A percentile compares a stretch with the other conserved stretches of the same genome.
Conservation (phyloP, 495 filamentous ascomycete species). For the Glonium stellatum region DNA sequence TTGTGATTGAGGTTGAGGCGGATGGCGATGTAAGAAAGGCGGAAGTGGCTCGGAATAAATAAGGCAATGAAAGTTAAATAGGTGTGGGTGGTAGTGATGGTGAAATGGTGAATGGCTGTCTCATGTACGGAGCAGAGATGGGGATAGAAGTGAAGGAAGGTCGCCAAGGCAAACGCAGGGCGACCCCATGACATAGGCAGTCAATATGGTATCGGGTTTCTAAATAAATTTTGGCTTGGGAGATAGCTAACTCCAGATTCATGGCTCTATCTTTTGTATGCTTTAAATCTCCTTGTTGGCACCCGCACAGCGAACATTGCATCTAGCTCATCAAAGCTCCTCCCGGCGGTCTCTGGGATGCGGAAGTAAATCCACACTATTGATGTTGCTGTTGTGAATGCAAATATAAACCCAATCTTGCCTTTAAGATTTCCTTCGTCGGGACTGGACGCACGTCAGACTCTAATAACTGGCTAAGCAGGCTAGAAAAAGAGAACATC, state of each 20-base stretch:
- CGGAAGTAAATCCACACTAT: constrained; percentile 70
- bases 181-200: too few relatives aligned
- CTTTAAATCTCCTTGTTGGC: constrained; percentile 17
- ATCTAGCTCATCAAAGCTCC: constrained; percentile 71
- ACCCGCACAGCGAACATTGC: constrained; percentile 55
- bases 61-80: too few relatives aligned
- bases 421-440: constrained; percentile 22
- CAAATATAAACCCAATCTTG: constrained; percentile 14
- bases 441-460: constrained; percentile 17
- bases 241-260: not conserved
- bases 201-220: too few relatives aligned
- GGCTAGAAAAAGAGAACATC: not conserved
- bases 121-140: too few relatives aligned
- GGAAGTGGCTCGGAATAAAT: too few relatives aligned
- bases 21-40: too few relatives aligned
- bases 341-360: constrained; percentile 78
- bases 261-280: not conserved
- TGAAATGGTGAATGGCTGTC: too few relatives aligned
- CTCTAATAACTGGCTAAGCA: constrained; percentile 7
- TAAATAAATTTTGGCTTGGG: too few relatives aligned
- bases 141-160: too few relatives aligned
- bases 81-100: too few relatives aligned
- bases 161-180: too few relatives aligned
- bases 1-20: too few relatives aligned
- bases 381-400: constrained; percentile 42